Conservation (phyloP, 192 early-diverging fungal species). For the Podila epicladia region DNA sequence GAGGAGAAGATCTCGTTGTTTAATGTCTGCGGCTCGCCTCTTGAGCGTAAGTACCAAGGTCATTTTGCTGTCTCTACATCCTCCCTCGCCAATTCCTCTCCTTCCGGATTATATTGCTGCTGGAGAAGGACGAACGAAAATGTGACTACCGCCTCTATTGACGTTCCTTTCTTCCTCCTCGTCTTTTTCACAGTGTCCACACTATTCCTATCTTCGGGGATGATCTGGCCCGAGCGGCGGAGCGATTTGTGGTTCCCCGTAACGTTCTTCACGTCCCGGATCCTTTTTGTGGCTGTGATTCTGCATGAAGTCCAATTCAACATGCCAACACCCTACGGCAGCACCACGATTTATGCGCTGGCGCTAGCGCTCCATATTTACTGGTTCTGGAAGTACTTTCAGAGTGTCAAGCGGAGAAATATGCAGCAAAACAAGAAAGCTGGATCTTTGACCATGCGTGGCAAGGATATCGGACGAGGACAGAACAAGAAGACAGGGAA, state of each 20-base stretch:
- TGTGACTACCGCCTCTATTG: not conserved
- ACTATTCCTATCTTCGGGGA: not conserved
- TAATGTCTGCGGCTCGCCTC: not conserved
- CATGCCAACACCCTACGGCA: not conserved
- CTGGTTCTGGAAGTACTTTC: not conserved
- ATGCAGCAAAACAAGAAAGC: not conserved
- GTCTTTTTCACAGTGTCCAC: not conserved
- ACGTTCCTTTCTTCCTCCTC: not conserved
- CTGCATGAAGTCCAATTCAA: constrained; percentile 13
- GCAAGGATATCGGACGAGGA: no score
- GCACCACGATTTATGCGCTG: not conserved
- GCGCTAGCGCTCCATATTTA: not conserved
- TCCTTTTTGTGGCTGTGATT: not conserved
- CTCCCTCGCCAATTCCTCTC: not conserved
- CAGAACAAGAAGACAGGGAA: no score
- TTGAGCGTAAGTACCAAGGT: constrained; percentile 12
- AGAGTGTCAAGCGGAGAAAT: not conserved
- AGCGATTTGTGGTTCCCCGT: constrained; percentile 11
- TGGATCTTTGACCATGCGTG: no score
- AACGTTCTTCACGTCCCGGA: constrained; percentile 1
- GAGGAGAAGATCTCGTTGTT: constrained; percentile 2
- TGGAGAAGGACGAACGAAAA: not conserved
- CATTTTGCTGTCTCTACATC: not conserved
- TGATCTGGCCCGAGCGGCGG: constrained; percentile 3
- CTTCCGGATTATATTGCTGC: not conserved